Conservation (phyloP, 345 rosid genomes). For the Firmiana major region DNA sequence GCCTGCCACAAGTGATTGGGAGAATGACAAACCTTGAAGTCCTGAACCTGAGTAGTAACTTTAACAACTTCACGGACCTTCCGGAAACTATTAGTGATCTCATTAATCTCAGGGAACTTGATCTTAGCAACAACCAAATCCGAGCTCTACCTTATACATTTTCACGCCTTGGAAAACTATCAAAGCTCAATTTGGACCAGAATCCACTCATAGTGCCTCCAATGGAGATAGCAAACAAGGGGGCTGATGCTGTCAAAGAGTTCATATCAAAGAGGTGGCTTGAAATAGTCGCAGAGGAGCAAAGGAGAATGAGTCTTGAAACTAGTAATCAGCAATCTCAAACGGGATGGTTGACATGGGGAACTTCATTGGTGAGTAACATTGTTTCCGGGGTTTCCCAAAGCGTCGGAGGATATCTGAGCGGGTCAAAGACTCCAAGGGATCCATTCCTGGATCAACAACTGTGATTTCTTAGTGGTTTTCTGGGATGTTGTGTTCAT, state of each 20-base stretch:
- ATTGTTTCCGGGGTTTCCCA: constrained; percentile 45
- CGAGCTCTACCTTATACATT: constrained; percentile 68
- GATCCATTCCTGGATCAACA: constrained; percentile 59
- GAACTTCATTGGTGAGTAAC: constrained; percentile 56
- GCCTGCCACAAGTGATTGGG: constrained; percentile 72
- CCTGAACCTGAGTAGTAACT: constrained; percentile 78
- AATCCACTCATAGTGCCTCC: constrained; percentile 79
- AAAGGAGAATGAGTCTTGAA: constrained; percentile 49
- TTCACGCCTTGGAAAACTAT: constrained; percentile 58
- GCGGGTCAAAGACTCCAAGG: constrained; percentile 31
- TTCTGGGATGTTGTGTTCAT: background rate
- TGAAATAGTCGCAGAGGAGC: constrained; percentile 52
- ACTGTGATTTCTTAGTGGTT: constrained; percentile 26
- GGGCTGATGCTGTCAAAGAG: constrained; percentile 66
- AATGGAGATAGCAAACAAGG: constrained; percentile 54
- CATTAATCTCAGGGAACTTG: constrained; percentile 69
- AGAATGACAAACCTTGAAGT: constrained; percentile 67
- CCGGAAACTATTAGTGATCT: constrained; percentile 78
- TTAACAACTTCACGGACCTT: constrained; percentile 63
- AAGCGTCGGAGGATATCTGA: constrained; percentile 32
- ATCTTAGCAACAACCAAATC: constrained; percentile 97
- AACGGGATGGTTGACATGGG: constrained; percentile 73
- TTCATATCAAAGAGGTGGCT: constrained; percentile 80
- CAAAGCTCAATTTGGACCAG: constrained; percentile 75
- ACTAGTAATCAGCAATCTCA: constrained; percentile 50